These are phyloP conservation scores for Penicillium glabrum DNA, from an alignment of 2,329 filamentous ascomycete species.

Conservation along the genomic window DNA sequence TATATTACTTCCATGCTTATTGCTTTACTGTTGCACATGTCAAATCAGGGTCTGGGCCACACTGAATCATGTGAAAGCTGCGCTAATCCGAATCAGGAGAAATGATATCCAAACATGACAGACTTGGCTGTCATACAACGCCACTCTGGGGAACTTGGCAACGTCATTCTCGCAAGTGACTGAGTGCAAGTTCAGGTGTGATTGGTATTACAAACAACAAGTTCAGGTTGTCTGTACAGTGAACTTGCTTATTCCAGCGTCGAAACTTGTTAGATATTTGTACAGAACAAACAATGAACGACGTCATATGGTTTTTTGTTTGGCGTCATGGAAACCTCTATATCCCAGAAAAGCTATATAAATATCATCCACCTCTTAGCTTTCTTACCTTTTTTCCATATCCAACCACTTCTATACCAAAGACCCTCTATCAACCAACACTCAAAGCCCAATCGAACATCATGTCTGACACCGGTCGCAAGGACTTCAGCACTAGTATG, in stretches of 20 bases:
- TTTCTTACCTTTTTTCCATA: neutral
- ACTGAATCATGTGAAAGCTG: too few relatives aligned
- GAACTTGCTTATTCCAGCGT: neutral
- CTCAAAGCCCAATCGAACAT: constrained; percentile 7
- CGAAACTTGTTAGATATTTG: neutral
- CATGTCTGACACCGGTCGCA: constrained; percentile 64
- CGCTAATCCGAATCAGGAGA: neutral
- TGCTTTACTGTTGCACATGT: too few relatives aligned
- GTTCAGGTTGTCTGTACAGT: neutral
- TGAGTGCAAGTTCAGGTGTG: neutral
- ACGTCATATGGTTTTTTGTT: constrained; percentile 7
- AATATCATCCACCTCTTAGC: neutral
- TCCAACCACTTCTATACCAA: neutral
- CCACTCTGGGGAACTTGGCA: neutral
- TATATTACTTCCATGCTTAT: too few relatives aligned
- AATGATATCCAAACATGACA: neutral
- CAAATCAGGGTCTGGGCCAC: too few relatives aligned
- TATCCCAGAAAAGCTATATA: neutral
- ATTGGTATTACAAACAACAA: neutral
- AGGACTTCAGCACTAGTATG: constrained; percentile 57
- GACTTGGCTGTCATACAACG: neutral
- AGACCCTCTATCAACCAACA: neutral
- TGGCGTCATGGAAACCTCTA: neutral
- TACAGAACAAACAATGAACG: neutral
- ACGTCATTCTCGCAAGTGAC: neutral